Evolutionary conservation across 1,284 basidiomycete genomes (phyloP), one percentile per base, ranked within the genome.

Genomic region (Malassezia yamatoensis): DNA sequence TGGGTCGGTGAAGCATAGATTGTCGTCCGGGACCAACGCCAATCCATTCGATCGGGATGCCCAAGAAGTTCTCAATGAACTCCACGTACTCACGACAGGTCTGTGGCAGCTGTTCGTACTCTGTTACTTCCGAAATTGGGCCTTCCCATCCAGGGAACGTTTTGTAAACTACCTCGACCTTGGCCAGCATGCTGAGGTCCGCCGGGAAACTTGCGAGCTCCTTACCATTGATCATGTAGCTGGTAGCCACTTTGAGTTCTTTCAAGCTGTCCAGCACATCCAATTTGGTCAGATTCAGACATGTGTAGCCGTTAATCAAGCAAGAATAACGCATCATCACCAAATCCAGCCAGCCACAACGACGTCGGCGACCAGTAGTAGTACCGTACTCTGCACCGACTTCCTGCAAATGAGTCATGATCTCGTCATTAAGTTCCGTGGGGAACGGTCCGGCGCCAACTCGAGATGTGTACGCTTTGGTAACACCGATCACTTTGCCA

Each of bases 361-460:
- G 85, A 60, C 93, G 82, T 50, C 87, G 80, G 36, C 93, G 83
- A 24, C 93, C 93, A 0, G 93, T 98, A 5, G 90, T 94, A 33
- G 83, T 84, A 33, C 94, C 93, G 68, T 83, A 94, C 77, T 98
- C 93, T 55, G 81, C 82, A 5, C 93, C 93, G 11, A 96, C 85
- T 77, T 94, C 88, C 79, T 96, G 93, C 36, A 98, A 78, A 69
- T 91, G 88, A 36, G 81, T 81, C 13, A 93, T 93, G 44, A 86
- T 77, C 35, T 85, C 83, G 76, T 91, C 87, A 61, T 91, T 81
- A 74, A 91, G 88, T 77, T 98, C 93, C 4, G 89, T 89, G 5
- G 94, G 90, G 82, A 98, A 98, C 10, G 93, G 93, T 0, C 93
- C 93, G 50, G 90, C 89, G 18, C 93, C 93, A 29, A 98, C 93